Base-by-base conservation (phyloP, 768 basidiomycete species). In the Termitomyces heimii region DNA sequence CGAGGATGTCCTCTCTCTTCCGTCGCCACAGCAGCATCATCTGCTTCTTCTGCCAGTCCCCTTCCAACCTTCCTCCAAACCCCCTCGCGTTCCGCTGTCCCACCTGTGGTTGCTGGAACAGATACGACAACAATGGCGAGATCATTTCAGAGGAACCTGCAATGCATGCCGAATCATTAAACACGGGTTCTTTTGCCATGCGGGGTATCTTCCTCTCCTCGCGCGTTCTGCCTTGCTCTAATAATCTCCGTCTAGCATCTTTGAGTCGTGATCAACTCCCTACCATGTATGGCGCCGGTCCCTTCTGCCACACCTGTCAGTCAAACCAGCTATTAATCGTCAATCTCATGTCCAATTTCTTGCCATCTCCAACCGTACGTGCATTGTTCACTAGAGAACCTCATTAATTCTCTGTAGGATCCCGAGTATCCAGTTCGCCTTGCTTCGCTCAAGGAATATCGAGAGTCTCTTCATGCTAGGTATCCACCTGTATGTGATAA, bases 301-400 rank as follows among this genome's bases (percentile, higher is more conserved):
- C 82, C 8, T 95, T 96, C 73, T 98, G 94, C 71, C 85, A 88
- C 63, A 83, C 83, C 7, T 97, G 95, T 69, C 86, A 88, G 63
- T 90, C 92, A n/a, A 98, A 98, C 70, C 94, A 97, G 66, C 87
- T 85, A 75, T 80, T 98, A 39, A 75, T 93, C 53, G 75, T 90
- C 59, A 92, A 94, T 69, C 81, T 98, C 55, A 74, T 98, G 32
- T 89, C 94, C 16, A 94, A 89, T 64, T 98, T 95, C 69, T 80
- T 96, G 0, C 94, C 94, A 10, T 73, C 83, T 26, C 81, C 84
- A n/a, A 80, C 82, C 58, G 93, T 93, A 66, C 63, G 86, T 76
- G 43, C 42, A 12, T 47, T 26, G 59, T 28, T 39, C 31, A 34
- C 51, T 22, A 22, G 54, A 20, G 16, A 7, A 14, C 32, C 53